Conservation (phyloP, 345 rosid species). For the Microcos paniculata region DNA sequence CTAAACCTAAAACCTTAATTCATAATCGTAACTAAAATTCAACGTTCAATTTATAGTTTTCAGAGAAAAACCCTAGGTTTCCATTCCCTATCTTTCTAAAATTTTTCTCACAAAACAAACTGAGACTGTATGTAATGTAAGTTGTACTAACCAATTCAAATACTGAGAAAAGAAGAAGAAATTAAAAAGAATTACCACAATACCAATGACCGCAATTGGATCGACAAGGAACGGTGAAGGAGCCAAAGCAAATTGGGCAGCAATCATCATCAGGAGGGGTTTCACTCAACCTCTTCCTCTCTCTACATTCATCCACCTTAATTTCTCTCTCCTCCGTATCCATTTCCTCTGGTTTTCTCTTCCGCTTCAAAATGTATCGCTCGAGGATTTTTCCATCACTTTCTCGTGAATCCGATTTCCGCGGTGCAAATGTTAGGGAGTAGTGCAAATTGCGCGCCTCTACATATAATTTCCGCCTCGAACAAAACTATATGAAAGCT, state of each 20-base stretch:
- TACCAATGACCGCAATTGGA: slow-evolving; percentile 91
- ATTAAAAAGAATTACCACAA: slow-evolving; percentile 57
- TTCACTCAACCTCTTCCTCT: slow-evolving; percentile 23
- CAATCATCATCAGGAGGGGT: slow-evolving; percentile 76
- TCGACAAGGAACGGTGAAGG: slow-evolving; percentile 66
- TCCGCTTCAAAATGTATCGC: slow-evolving; percentile 1
- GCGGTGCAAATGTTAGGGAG: neutral
- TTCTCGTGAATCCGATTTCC: neutral
- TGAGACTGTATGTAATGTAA: neutral
- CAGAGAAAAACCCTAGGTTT: neutral
- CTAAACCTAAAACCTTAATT: neutral
- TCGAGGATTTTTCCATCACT: neutral
- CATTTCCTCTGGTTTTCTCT: neutral
- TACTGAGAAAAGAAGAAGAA: neutral
- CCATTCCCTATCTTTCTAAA: neutral
- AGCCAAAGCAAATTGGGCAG: slow-evolving; percentile 79
- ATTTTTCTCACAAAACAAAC: slow-evolving; percentile 4
- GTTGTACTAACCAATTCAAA: neutral
- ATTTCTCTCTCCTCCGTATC: slow-evolving; percentile 8
- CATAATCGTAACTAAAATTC: neutral
- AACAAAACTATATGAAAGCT: too few relatives aligned
- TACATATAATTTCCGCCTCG: neutral
- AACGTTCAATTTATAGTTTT: neutral
- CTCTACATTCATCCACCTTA: slow-evolving; percentile 15
- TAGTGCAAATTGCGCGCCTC: neutral